These are phyloP conservation scores for Fraxinus sp. DNA, from an alignment of 305 asterid species.

Conservation along the genomic window DNA sequence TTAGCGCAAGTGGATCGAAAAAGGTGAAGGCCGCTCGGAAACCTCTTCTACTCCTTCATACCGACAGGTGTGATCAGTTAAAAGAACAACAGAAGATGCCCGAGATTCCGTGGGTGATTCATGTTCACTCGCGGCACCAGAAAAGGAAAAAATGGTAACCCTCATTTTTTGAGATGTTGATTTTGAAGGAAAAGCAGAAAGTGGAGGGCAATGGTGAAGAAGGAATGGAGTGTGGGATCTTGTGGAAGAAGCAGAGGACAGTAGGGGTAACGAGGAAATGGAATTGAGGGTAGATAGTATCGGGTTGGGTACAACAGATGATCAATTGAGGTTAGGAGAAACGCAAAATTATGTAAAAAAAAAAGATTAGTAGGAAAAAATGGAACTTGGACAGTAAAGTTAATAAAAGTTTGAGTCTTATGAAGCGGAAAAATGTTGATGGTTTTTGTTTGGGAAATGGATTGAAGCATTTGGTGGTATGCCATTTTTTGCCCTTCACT, in stretches of 20 bases:
- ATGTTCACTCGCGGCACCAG: conserved; percentile 57
- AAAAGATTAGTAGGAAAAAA: conserved; percentile 20
- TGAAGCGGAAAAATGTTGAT: conserved; percentile 37
- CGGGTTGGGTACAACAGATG: conserved; percentile 33
- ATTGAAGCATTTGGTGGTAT: conserved; percentile 46
- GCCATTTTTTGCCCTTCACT: not conserved
- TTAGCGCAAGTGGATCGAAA: conserved; percentile 64
- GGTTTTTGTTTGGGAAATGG: conserved; percentile 25
- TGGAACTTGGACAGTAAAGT: conserved; percentile 23
- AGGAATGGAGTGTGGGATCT: conserved; percentile 23
- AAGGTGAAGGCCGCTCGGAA: conserved; percentile 70
- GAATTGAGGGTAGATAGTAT: conserved; percentile 41
- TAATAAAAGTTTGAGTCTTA: conserved; percentile 27
- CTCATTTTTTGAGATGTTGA: conserved; percentile 28
- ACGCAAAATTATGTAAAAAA: conserved; percentile 28
- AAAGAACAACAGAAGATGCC: not conserved
- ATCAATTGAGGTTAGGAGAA: conserved; percentile 33
- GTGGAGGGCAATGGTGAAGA: conserved; percentile 30
- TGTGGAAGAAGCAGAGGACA: conserved; percentile 39
- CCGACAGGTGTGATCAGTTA: conserved; percentile 38
- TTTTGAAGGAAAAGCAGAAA: conserved; percentile 14
- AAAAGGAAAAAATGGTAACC: conserved; percentile 36
- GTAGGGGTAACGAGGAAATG: conserved; percentile 22
- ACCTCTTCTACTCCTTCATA: conserved; percentile 21
- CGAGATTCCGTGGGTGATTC: conserved; percentile 26